Base-by-base conservation (phyloP, 441 rosid genomes). In the Gossypium schwendimanii region DNA sequence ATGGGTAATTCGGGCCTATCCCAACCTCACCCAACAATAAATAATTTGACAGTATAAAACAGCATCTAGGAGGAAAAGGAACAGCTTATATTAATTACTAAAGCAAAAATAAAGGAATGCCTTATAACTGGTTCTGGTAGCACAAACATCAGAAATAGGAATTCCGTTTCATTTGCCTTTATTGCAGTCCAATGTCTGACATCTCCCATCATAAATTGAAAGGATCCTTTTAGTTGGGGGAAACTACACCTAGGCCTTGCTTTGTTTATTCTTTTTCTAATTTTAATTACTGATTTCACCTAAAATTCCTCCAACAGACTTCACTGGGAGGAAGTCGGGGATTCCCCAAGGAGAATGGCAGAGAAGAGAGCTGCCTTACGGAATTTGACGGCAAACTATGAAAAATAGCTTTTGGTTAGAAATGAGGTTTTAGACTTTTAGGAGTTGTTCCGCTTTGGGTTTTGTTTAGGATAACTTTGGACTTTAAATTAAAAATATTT, bases 281-380 rank as follows among this genome's bases (percentile, higher is more conserved):
- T 33, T 6, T 33, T 33, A 33, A 33, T 33, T 33, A 8, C 49
- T 44, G 4, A 44, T 44, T 8, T 44, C 3, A 44, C 12, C 2
- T 44, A 9, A 45, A 45, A 71, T 54, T 58, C 55, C 14, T 55
- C 70, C 54, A 28, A n/a, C 55, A 2, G 15, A 45, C 10, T 63
- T 47, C 69, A 75, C 12, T 86, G 84, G 12, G 86, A 76, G 0
- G 86, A 81, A 4, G 94, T 90, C 1, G 80, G 89, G 63, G 95
- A 65, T 55, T 82, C 74, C 5, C 94, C 97, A 0, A 4, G 77
- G 65, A 94, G 92, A 73, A 90, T 92, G 18, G 92, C 86, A 1
- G 95, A 84, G 87, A 92, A 90, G 71, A 92, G 79, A 3, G 90
- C 89, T 31, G 33, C 1, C 6, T 31, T 31, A 31, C 0, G 6